Evolutionary conservation across 495 filamentous ascomycete species (phyloP).

Genomic region (Xylaria telfairii): DNA sequence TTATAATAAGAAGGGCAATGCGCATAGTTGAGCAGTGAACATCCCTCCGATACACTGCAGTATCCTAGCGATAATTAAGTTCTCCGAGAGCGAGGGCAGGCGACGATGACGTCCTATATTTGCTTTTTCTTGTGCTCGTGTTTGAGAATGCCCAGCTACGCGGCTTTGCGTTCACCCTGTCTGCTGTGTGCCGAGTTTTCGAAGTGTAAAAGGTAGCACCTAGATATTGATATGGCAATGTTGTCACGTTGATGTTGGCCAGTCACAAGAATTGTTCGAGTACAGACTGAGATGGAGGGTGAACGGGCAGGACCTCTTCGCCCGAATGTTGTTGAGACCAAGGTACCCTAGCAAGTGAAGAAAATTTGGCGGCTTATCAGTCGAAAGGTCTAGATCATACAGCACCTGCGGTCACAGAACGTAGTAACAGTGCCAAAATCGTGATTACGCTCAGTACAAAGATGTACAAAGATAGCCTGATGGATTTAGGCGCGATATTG

Average conservation of each 20-base stretch:
- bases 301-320: not conserved
- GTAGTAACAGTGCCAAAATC: not conserved
- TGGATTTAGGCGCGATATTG: not conserved
- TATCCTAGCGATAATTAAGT: not conserved
- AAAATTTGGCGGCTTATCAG: not conserved
- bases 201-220: not conserved
- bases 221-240: not conserved
- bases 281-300: not conserved
- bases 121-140: not conserved
- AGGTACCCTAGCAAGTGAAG: not conserved
- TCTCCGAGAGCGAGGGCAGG: too few species aligned
- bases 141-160: not conserved
- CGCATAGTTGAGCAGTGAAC: not conserved
- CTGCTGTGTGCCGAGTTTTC: not conserved
- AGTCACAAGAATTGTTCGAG: not conserved
- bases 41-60: not conserved
- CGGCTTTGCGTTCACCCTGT: not conserved
- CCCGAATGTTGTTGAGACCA: not conserved
- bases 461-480: not conserved
- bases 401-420: not conserved
- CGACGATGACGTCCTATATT: not conserved
- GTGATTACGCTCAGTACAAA: not conserved
- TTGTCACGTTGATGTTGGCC: not conserved
- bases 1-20: not conserved
- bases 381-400: not conserved